phyloP scores from a whole-genome alignment of 73 alveolate species.

The Paramecium biaurelia region DNA sequence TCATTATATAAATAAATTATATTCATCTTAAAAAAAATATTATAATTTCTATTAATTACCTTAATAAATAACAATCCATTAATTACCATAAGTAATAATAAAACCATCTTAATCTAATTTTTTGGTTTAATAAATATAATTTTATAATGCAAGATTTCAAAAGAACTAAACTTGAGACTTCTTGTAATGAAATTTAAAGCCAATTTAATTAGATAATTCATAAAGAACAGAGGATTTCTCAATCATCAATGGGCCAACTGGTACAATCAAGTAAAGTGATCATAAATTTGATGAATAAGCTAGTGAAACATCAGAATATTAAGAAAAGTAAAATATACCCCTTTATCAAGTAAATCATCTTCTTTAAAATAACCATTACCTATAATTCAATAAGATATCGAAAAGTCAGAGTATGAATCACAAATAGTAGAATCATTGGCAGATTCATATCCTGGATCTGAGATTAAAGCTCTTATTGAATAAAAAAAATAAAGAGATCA shows the following conservation, averaged over 20 bases:
- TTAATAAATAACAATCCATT: too few relatives aligned
- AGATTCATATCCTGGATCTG: slow-evolving; percentile 43
- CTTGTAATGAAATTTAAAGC: not conserved
- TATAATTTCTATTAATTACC: not conserved
- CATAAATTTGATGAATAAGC: slow-evolving; percentile 18
- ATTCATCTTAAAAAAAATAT: not conserved
- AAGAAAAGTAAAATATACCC: not conserved
- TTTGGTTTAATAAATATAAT: not conserved
- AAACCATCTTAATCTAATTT: not conserved
- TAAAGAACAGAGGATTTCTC: slow-evolving; percentile 27
- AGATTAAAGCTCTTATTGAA: not conserved
- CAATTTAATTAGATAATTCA: slow-evolving; percentile 4
- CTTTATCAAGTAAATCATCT: not conserved
- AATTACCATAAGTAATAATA: not conserved
- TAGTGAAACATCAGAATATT: not conserved
- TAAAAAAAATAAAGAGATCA: not conserved
- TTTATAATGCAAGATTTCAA: slow-evolving; percentile 10
- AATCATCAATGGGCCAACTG: not conserved
- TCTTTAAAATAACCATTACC: not conserved
- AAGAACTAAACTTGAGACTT: slow-evolving; percentile 19
- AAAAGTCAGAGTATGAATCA: slow-evolving; percentile 28
- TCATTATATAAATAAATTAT: not conserved
- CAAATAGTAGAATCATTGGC: not conserved
- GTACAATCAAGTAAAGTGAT: not conserved
- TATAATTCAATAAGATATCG: not conserved